A percentile compares a stretch with the other conserved stretches of the same genome.
Evolutionary conservation across 495 filamentous ascomycete genomes (phyloP).

Genomic region (Halenospora varia): DNA sequence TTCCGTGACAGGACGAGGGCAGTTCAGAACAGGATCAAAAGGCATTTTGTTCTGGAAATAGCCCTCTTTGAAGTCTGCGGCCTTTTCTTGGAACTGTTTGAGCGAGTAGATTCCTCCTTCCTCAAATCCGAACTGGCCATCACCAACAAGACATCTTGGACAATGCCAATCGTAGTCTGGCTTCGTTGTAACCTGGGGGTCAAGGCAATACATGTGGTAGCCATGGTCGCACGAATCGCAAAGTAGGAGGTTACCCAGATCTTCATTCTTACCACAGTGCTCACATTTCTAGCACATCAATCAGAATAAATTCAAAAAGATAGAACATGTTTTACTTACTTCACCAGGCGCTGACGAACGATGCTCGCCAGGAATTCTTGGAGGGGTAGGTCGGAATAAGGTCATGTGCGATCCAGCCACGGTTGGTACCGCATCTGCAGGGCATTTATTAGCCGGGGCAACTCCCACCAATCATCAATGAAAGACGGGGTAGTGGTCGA

Average conservation of each 20-base stretch:
- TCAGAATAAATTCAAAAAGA: no score
- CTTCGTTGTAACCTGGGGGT: constrained; percentile 72
- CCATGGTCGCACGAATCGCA: constrained; percentile 92
- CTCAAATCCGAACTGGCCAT: constrained; percentile 95
- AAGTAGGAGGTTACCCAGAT: constrained; percentile 61
- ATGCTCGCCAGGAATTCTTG: constrained; percentile 63
- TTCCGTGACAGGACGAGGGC: constrained; percentile 75
- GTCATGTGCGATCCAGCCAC: constrained; percentile 97
- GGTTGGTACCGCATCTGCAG: constrained; percentile 75
- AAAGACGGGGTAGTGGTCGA: constrained; percentile 1
- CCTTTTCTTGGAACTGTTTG: constrained; percentile 94
- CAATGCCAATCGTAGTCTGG: constrained; percentile 96
- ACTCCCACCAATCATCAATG: constrained; percentile 33
- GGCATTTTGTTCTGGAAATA: constrained; percentile 93
- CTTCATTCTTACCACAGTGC: constrained; percentile 80
- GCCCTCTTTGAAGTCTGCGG: constrained; percentile 85
- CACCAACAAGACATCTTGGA: constrained; percentile 90
- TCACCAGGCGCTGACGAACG: constrained; percentile 69
- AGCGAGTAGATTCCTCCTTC: constrained; percentile 96
- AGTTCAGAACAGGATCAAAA: constrained; percentile 79
- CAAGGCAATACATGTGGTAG: constrained; percentile 85
- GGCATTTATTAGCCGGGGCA: constrained; percentile 26
- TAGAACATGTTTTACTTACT: constrained; percentile 58
- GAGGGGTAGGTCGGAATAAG: constrained; percentile 75
- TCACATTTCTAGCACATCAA: constrained; percentile 88